Percentiles rank a stretch among this genome's conserved stretches.
These are phyloP conservation scores for Brassica balearica DNA, from an alignment of 441 rosid species.

Conservation along the genomic window DNA sequence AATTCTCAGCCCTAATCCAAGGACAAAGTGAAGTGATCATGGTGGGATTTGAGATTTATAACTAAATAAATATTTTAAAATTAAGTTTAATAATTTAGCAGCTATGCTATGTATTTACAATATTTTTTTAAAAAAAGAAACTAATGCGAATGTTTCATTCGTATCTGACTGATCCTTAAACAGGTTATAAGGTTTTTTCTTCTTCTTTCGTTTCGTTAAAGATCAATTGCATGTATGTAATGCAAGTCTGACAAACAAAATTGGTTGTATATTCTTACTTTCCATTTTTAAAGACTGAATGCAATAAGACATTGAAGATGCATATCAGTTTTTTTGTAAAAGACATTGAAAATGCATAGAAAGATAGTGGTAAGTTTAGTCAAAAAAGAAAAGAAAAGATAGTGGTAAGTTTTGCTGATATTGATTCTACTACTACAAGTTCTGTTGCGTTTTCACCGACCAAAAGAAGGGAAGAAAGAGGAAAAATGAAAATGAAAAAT, in stretches of 20 bases:
- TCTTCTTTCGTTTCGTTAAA: not conserved
- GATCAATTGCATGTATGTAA: constrained; percentile 4
- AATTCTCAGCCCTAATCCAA: too few relatives aligned
- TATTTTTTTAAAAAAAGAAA: too few relatives aligned
- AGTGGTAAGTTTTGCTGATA: not conserved
- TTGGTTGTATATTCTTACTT: not conserved
- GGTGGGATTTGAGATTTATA: too few relatives aligned
- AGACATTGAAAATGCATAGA: too few relatives aligned
- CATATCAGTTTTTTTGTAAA: too few relatives aligned
- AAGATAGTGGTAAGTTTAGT: not conserved
- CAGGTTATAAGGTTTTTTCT: not conserved
- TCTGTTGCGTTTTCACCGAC: constrained; percentile 19
- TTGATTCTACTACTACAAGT: not conserved
- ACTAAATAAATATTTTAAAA: too few relatives aligned
- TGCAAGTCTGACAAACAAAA: constrained; percentile 8
- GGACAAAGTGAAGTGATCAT: too few relatives aligned
- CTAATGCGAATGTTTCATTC: too few relatives aligned
- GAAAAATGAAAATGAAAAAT: not conserved
- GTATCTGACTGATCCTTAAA: too few relatives aligned
- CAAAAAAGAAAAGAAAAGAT: not conserved
- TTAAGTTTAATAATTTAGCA: too few relatives aligned
- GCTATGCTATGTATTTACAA: too few relatives aligned
- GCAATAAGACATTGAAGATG: constrained; percentile 3
- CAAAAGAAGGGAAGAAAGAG: not conserved
- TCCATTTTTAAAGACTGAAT: constrained; percentile 28